Percentiles rank a stretch among this genome's conserved stretches.
phyloP scores from a whole-genome alignment of 192 early-diverging fungal genomes.

The Backusella liffmaniae region DNA sequence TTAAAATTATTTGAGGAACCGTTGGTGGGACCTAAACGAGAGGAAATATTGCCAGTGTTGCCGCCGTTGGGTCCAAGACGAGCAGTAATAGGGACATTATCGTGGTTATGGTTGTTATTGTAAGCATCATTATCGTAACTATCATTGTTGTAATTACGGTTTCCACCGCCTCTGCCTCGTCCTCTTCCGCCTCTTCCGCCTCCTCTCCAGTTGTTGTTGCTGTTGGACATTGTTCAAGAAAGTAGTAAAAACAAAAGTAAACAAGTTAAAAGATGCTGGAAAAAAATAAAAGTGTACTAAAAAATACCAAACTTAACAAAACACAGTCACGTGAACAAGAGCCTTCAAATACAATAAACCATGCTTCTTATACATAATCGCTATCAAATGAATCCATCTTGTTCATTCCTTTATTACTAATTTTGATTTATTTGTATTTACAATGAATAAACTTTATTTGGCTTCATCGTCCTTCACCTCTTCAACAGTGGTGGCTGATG shows the following conservation, averaged over 20 bases:
- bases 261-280: background rate
- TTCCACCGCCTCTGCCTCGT: conserved; percentile 6
- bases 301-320: background rate
- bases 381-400: background rate
- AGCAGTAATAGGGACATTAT: conserved; percentile 13
- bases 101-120: background rate
- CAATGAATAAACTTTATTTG: background rate
- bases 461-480: background rate
- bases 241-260: background rate
- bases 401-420: background rate
- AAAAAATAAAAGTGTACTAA: background rate
- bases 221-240: background rate
- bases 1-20: background rate
- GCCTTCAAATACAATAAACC: too few relatives aligned
- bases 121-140: background rate
- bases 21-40: background rate
- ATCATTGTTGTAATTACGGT: background rate
- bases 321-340: background rate
- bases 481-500: background rate
- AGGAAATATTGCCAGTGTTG: background rate
- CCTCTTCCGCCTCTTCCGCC: conserved; percentile 19
- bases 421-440: background rate
- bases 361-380: too few relatives aligned
- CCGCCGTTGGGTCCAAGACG: conserved; percentile 15
- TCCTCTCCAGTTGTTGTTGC: conserved; percentile 17